These are phyloP conservation scores for Grifola frondosa DNA, from an alignment of 1,284 basidiomycete genomes.

Conservation along the genomic window DNA sequence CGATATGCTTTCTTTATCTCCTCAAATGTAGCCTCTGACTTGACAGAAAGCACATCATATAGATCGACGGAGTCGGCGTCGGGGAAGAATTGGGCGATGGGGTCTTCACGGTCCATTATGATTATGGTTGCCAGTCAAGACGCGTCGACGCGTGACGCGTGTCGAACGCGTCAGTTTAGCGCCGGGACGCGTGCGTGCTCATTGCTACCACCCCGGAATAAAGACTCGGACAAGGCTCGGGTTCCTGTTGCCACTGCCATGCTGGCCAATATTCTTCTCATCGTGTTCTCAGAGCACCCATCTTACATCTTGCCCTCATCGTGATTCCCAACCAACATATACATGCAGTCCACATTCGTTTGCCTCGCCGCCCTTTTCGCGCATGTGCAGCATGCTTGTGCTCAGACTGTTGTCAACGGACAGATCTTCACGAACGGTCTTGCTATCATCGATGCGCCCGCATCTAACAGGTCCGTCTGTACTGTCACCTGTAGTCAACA, in stretches of 20 bases:
- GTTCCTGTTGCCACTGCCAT: too few relatives aligned
- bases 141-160: constrained; percentile 19
- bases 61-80: constrained; percentile 68
- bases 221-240: too few relatives aligned
- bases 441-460: constrained; percentile 48
- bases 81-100: constrained; percentile 77
- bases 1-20: constrained; percentile 85
- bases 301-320: too few relatives aligned
- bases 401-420: constrained; percentile 37
- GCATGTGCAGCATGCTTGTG: constrained; percentile 10
- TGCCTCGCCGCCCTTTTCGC: constrained; percentile 13
- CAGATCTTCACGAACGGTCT: constrained; percentile 50
- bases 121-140: constrained; percentile 37
- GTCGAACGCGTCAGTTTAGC: background rate
- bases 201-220: too few relatives aligned
- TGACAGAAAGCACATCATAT: constrained; percentile 69
- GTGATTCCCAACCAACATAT: too few relatives aligned
- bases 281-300: too few relatives aligned
- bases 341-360: constrained; percentile 25
- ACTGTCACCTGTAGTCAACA: background rate
- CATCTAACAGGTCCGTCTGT: constrained; percentile 39
- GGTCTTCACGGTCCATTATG: constrained; percentile 59
- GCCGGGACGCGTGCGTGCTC: too few relatives aligned
- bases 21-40: constrained; percentile 52
- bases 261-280: too few relatives aligned